phyloP scores from a whole-genome alignment of 2,329 filamentous ascomycete species.

The Xylaria sp. region DNA sequence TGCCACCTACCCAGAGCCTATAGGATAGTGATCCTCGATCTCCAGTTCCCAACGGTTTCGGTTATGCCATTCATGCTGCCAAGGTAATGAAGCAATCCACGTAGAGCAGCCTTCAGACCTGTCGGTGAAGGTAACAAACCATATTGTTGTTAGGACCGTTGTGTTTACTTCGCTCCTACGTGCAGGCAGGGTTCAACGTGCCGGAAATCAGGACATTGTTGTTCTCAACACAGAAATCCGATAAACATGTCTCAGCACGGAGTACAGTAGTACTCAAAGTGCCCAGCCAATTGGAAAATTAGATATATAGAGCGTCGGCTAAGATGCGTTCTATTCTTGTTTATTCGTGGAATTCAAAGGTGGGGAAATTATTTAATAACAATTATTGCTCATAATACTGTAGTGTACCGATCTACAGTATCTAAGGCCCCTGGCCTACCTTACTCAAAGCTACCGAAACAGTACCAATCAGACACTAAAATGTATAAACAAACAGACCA shows the following conservation, averaged over 20 bases:
- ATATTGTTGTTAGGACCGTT: no score
- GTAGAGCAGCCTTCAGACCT: conserved; percentile 1
- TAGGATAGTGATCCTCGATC: neutral
- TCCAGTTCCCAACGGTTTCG: neutral
- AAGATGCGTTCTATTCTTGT: neutral
- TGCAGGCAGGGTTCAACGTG: no score
- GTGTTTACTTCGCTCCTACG: no score
- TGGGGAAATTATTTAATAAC: neutral
- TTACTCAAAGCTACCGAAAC: neutral
- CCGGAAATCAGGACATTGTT: neutral
- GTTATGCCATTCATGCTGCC: conserved; percentile 4
- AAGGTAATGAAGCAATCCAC: conserved; percentile 17
- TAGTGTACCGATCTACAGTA: neutral
- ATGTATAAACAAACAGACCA: neutral
- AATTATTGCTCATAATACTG: neutral
- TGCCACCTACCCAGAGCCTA: conserved; percentile 13
- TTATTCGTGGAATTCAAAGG: conserved; percentile 5
- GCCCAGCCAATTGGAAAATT: conserved; percentile 12
- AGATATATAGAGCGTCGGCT: neutral
- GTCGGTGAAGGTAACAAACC: neutral
- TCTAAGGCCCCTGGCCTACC: neutral
- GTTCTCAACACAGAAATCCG: neutral
- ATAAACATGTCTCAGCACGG: neutral
- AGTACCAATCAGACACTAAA: conserved; percentile 10
- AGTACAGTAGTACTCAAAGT: no score